phyloP scores from a whole-genome alignment of 1,284 basidiomycete genomes.

The Pholiota adiposa region DNA sequence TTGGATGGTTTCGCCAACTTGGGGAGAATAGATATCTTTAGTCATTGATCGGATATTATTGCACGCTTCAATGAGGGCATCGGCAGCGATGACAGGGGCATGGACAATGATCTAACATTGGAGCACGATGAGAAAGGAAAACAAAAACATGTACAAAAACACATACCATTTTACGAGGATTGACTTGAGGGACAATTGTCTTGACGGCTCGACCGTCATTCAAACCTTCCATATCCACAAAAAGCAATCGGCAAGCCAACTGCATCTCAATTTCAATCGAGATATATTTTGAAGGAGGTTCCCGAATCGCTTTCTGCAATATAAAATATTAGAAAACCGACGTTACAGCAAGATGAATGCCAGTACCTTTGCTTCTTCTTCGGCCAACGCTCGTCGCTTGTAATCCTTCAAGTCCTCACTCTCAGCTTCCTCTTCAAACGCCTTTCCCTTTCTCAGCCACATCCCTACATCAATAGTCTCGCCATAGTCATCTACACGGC shows the following conservation, averaged over 20 bases:
- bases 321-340: background rate
- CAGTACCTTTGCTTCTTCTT: constrained; percentile 81
- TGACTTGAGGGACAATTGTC: constrained; percentile 95
- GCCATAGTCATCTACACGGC: constrained; percentile 93
- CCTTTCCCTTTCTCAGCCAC: constrained; percentile 90
- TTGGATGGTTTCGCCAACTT: constrained; percentile 73
- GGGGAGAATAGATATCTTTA: constrained; percentile 86
- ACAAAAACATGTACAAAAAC: background rate
- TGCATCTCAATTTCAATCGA: constrained; percentile 76
- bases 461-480: constrained; percentile 93
- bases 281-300: constrained; percentile 93
- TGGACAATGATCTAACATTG: constrained; percentile 83
- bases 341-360: background rate
- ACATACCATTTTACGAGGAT: constrained; percentile 93
- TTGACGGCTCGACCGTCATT: constrained; percentile 97
- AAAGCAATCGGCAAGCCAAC: constrained; percentile 84
- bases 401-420: constrained; percentile 80
- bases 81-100: constrained; percentile 68
- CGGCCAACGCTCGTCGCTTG: constrained; percentile 69
- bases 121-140: constrained; percentile 8
- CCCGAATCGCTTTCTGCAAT: constrained; percentile 67
- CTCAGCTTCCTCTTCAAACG: constrained; percentile 87
- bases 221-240: constrained; percentile 94
- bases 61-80: constrained; percentile 80
- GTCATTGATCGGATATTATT: constrained; percentile 85